Evolutionary conservation across 495 filamentous ascomycete species (phyloP), one percentile per base, ranked within the genome.

Genomic region (Penicillium atrosanguineum): DNA sequence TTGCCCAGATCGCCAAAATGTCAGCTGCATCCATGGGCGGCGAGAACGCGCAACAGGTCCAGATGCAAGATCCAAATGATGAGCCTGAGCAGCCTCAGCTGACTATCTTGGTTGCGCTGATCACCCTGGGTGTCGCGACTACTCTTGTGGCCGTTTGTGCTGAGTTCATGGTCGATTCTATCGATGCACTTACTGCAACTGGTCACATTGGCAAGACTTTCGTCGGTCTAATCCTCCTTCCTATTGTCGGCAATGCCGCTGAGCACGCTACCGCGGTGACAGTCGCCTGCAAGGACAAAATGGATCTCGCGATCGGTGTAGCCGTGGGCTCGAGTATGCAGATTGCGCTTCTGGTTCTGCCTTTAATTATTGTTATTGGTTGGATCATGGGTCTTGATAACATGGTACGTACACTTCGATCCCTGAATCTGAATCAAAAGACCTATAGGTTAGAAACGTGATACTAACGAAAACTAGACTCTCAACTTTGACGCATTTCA

Each of bases 191-290:
- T 40, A 89, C 89, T 0, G 62, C 67, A 1, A 52, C 63, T 0
- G 79, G 79, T 12, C 56, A 56, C 8, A 76, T 94, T 44, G 85
- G 83, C 15, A 75, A 85, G 43, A 90, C 89, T 21, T 95, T 94
- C 59, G 86, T 94, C 46, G 89, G 90, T 43, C 70, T 95, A 56
- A 92, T 95, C 55, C 81, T 94, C 4, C 77, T 94, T 3, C 90
- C 90, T n/a, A 92, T 95, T 55, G 90, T 94, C 26, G 90, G 90
- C 39, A 94, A 95, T 63, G 90, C 89, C 5, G 90, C 89, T 6
- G 90, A 95, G 68, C 90, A 94, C 64, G 89, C 87, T 19, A 94
- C 90, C 2, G 89, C 90, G 19, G 88, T 95, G 21, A 93, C 88
- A 0, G 90, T 92, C 6, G 89, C 89, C 1, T 78, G 83, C 66